phyloP scores from a whole-genome alignment of 495 filamentous ascomycete species.

The Pseudevernia furfuracea region DNA sequence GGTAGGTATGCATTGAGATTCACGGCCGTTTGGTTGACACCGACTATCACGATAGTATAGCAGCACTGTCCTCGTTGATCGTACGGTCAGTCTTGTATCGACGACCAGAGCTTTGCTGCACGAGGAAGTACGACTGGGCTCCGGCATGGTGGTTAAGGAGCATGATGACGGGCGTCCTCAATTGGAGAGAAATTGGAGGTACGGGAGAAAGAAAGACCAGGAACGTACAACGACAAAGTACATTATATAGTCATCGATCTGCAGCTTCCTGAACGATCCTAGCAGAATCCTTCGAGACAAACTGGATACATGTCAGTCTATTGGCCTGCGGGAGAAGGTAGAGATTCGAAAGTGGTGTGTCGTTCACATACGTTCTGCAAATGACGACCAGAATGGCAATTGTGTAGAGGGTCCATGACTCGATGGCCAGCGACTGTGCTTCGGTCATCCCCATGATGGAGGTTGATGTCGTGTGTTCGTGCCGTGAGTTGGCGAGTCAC shows the following conservation, averaged over 20 bases:
- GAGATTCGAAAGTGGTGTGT: neutral
- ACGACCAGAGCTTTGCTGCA: neutral
- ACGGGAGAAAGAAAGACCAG: neutral
- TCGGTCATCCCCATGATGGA: slow-evolving; percentile 8
- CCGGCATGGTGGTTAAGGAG: neutral
- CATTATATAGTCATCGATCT: slow-evolving; percentile 51
- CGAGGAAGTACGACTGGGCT: neutral
- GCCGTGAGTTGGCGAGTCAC: neutral
- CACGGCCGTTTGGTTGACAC: slow-evolving; percentile 43
- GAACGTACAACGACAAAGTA: slow-evolving; percentile 38
- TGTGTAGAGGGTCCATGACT: slow-evolving; percentile 25
- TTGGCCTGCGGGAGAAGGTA: neutral
- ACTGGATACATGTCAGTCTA: slow-evolving; percentile 14
- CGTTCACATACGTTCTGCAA: slow-evolving; percentile 18
- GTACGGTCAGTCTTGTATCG: neutral
- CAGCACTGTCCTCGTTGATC: neutral
- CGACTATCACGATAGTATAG: slow-evolving; percentile 45
- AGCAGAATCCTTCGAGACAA: slow-evolving; percentile 37
- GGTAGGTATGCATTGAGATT: slow-evolving; percentile 49
- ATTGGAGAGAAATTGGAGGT: neutral
- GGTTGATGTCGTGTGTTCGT: neutral
- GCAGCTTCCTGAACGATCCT: slow-evolving; percentile 38
- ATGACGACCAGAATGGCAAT: slow-evolving; percentile 13
- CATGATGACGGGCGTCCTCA: neutral
- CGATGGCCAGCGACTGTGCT: slow-evolving; percentile 19